phyloP scores from a whole-genome alignment of 2,329 filamentous ascomycete species.

The Fusarium sp. region DNA sequence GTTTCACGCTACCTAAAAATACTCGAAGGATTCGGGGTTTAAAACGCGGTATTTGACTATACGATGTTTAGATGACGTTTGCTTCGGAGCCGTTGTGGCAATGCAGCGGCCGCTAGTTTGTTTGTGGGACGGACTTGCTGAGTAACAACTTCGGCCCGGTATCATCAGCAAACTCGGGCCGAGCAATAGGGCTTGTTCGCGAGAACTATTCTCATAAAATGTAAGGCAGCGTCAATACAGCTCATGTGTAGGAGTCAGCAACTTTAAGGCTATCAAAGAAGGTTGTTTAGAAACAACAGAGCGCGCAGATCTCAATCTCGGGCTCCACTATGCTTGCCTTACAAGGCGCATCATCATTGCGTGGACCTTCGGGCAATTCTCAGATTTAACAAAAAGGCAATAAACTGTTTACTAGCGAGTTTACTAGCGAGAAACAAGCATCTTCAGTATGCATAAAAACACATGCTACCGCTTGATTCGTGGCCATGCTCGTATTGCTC shows the following conservation, averaged over 20 bases:
- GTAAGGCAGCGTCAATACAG: fast-evolving
- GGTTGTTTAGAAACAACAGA: neutral
- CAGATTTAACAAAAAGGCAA: fast-evolving
- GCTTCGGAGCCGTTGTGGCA: neutral
- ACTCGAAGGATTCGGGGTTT: neutral
- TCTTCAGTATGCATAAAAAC: fast-evolving
- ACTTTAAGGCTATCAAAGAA: neutral
- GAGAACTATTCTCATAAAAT: fast-evolving
- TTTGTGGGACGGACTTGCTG: neutral
- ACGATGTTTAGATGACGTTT: neutral
- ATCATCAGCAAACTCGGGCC: neutral
- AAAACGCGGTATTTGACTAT: neutral
- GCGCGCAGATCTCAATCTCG: neutral
- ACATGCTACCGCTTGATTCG: fast-evolving
- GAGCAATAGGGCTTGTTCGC: fast-evolving
- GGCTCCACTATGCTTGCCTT: neutral
- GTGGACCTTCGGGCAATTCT: neutral
- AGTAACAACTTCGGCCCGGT: neutral
- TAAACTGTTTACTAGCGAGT: fast-evolving
- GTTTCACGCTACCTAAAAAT: neutral
- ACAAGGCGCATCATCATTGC: neutral
- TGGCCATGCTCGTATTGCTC: neutral
- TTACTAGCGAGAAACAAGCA: neutral
- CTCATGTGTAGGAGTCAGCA: fast-evolving
- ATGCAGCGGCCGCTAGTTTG: neutral